These are phyloP conservation scores for Melocanna baccifera DNA, from an alignment of 176 grass and related monocot genomes.

Conservation along the genomic window DNA sequence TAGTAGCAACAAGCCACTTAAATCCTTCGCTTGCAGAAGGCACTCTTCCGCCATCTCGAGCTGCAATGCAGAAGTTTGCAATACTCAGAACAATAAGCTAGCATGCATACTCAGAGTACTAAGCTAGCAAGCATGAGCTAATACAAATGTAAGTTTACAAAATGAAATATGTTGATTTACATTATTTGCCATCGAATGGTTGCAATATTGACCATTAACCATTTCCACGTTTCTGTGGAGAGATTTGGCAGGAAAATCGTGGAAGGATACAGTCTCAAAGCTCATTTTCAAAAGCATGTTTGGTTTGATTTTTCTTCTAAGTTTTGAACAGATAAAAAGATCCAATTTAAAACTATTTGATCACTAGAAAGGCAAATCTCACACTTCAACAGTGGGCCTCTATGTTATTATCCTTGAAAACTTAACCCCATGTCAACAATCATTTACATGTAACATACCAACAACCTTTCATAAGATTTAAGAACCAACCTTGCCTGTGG, in stretches of 20 bases:
- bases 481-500: conserved; percentile 77
- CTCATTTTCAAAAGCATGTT: background rate
- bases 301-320: background rate
- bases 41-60: conserved; percentile 89
- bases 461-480: conserved; percentile 3
- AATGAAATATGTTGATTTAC: conserved; percentile 2
- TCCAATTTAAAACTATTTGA: conserved; percentile 1
- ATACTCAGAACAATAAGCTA: background rate
- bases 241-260: background rate
- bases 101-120: background rate
- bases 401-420: background rate
- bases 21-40: conserved; percentile 81
- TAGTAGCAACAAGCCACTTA: conserved; percentile 86
- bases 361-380: background rate
- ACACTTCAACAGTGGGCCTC: background rate
- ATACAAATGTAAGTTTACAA: background rate
- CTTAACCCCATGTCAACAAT: background rate
- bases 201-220: background rate
- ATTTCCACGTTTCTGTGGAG: background rate
- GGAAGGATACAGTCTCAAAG: background rate
- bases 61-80: conserved; percentile 50
- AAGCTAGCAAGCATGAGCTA: background rate
- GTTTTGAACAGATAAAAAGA: conserved; percentile 4
- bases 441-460: background rate
- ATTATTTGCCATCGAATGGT: background rate